Conservation (phyloP, 257 asterid species). For the Nicotiana benthamiana region DNA sequence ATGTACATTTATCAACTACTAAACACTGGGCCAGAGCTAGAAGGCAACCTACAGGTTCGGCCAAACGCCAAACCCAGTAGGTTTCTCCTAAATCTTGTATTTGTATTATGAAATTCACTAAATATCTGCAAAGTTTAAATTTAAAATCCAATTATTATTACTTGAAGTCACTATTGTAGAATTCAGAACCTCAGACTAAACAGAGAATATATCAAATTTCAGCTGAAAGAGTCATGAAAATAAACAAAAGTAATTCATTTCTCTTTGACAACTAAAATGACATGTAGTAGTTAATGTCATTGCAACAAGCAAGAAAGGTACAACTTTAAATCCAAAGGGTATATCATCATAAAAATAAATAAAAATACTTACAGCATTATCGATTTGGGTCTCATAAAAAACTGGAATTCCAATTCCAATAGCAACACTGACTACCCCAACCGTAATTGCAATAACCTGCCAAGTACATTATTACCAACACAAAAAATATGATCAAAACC, state of each 20-base stretch:
- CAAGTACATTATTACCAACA: not conserved
- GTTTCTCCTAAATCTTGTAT: no score
- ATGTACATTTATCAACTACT: not conserved
- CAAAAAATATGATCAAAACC: not conserved
- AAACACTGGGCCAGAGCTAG: no score
- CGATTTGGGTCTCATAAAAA: slow-evolving; percentile 82
- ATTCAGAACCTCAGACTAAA: not conserved
- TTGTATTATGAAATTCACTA: no score
- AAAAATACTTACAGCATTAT: slow-evolving; percentile 56
- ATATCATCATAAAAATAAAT: not conserved
- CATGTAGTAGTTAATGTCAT: not conserved
- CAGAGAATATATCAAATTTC: not conserved
- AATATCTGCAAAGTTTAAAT: no score
- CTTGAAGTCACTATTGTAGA: no score
- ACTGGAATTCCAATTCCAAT: slow-evolving; percentile 92
- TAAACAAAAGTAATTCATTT: not conserved
- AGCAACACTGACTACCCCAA: slow-evolving; percentile 73
- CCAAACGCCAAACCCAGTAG: no score
- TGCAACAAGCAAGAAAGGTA: not conserved
- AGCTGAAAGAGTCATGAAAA: not conserved
- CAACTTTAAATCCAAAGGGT: not conserved
- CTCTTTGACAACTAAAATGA: not conserved
- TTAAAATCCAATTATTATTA: no score
- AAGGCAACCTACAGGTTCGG: no score
- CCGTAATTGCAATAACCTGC: slow-evolving; percentile 77